phyloP scores from a whole-genome alignment of 1,284 basidiomycete species.

The Malassezia obtusa region DNA sequence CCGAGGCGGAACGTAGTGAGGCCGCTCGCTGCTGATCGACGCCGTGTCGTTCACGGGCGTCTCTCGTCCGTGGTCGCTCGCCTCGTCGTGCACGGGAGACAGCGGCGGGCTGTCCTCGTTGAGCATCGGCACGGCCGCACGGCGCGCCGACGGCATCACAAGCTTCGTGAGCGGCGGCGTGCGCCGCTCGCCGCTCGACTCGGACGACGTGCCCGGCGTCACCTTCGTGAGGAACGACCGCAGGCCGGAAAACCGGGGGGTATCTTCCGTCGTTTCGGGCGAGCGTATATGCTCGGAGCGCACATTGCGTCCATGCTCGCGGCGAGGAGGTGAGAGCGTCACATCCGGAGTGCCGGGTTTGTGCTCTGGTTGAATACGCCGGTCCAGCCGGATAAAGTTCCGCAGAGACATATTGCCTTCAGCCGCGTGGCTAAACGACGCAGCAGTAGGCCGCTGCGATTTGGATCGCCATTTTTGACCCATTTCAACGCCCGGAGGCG shows the following conservation, averaged over 20 bases:
- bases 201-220: neutral
- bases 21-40: neutral
- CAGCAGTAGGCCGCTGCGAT: neutral
- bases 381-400: neutral
- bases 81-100: conserved; percentile 27
- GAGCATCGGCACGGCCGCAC: conserved; percentile 23
- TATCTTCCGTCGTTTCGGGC: neutral
- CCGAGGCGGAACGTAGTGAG: conserved; percentile 15
- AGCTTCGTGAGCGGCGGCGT: conserved; percentile 9
- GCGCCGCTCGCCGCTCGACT: neutral
- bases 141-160: conserved; percentile 35
- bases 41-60: neutral
- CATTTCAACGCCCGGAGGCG: neutral
- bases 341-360: conserved; percentile 15
- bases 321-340: neutral
- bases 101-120: conserved; percentile 38
- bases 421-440: neutral
- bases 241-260: neutral
- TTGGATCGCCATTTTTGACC: neutral
- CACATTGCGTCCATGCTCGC: neutral
- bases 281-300: neutral
- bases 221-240: neutral
- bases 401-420: conserved; percentile 2
- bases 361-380: neutral
- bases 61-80: neutral